Base-by-base conservation (phyloP, 108 stramenopile species). In the Pseudonitzschia pungens region DNA sequence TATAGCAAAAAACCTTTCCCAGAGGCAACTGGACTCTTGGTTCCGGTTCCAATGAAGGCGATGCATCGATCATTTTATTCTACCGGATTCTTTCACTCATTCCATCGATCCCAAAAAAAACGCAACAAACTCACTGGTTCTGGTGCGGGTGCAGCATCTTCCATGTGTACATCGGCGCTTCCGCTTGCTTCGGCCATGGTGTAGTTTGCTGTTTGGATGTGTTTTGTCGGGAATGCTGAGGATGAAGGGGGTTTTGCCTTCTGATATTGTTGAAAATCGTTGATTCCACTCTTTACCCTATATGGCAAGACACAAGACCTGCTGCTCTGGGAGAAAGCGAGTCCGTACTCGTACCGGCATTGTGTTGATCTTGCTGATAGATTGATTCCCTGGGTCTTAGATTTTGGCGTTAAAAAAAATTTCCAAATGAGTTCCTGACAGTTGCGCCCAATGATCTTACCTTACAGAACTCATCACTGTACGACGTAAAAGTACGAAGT, bases 81-180 rank as follows among this genome's bases (percentile, higher is more conserved):
- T 54, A 14, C 24, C 7, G n/a, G 24, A 15, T 54, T 54, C 53
- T 15, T 54, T 9, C 57, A 22, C 5, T 58, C 22, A 58, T 26
- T 31, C 29, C 29, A n/a, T 26, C 18, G 45, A 8, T 48, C 45
- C 9, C 45, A 48, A 48, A 10, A 43, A 6, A 12, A 48, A 48
- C 45, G 45, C 2, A 4, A 14, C 14, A 31, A 27, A 40, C 60
- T 62, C 18, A 62, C 60, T 33, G 60, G 60, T 33, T 32, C 28
- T 15, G 57, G 52, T 18, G 2, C 54, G 4, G 54, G 32, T 21
- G 51, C 53, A 16, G 58, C 70, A 43, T 71, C 70, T 43, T 56
- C 70, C 70, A 71, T 71, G 40, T 32, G 55, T 58, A 71, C 70
- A 24, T 71, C 70, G 42, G 24, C 70, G 21, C 40, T 59, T 71